phyloP scores from a whole-genome alignment of 306 rosid genomes.

The Begonia peltatifolia region DNA sequence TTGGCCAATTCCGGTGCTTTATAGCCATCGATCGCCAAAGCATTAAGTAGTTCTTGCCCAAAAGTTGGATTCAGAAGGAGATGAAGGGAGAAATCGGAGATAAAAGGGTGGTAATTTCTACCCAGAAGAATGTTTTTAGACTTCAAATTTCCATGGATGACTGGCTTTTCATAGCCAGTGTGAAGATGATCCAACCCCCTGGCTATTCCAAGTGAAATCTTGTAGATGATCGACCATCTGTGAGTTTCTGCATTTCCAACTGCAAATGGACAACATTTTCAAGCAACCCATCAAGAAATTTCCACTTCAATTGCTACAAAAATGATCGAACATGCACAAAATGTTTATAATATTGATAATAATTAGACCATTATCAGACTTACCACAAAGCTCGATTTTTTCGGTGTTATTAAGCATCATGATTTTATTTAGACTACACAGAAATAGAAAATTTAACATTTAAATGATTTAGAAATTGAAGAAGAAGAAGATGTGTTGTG shows the following conservation, averaged over 20 bases:
- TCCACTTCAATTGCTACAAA: constrained; percentile 8
- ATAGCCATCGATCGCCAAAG: constrained; percentile 64
- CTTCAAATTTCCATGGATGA: constrained; percentile 81
- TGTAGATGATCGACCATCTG: constrained; percentile 49
- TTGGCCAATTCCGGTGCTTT: constrained; percentile 83
- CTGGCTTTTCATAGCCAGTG: constrained; percentile 39
- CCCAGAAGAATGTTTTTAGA: constrained; percentile 71
- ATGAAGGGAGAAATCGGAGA: constrained; percentile 67
- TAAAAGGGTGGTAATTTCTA: constrained; percentile 33
- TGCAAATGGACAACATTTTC: constrained; percentile 9
- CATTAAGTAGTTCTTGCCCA: constrained; percentile 77
- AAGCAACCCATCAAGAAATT: constrained; percentile 11
- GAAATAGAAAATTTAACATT: too few species aligned
- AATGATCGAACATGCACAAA: constrained; percentile 3
- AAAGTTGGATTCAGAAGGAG: constrained; percentile 70
- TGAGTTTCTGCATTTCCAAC: constrained; percentile 46
- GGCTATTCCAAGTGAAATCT: constrained; percentile 56
- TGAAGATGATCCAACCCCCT: constrained; percentile 81
- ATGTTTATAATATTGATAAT: not conserved
- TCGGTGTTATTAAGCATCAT: too few species aligned
- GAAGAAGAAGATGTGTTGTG: too few species aligned
- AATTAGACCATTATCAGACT: too few species aligned
- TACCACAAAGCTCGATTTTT: too few species aligned
- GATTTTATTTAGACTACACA: too few species aligned
- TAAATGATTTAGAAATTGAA: too few species aligned